Conservation (phyloP, 129 eudicot species). For the Oenanthe sinensis region DNA sequence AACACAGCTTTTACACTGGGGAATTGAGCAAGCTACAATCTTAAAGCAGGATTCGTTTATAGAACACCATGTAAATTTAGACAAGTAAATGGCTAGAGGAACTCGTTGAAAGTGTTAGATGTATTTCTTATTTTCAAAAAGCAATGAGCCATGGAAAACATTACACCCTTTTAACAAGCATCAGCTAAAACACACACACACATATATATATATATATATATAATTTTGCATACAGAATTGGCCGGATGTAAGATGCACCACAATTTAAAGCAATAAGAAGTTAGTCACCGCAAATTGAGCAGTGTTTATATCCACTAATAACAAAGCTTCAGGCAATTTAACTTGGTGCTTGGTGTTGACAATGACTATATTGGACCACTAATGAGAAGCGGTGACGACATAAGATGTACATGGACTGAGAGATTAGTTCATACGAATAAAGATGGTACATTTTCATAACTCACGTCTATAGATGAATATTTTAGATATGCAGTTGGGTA, state of each 20-base stretch:
- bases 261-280: background rate
- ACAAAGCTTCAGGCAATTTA: background rate
- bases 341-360: background rate
- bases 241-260: background rate
- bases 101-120: background rate
- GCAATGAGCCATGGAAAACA: background rate
- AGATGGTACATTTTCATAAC: no score
- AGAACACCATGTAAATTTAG: background rate
- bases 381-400: background rate
- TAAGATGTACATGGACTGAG: background rate
- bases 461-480: no score
- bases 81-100: background rate
- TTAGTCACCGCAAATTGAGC: no score
- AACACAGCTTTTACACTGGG: background rate
- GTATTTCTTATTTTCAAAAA: no score
- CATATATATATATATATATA: no score
- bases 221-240: background rate
- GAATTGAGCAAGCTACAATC: no score
- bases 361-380: background rate
- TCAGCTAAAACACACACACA: background rate
- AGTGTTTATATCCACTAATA: no score
- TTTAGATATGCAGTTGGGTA: no score
- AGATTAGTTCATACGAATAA: background rate
- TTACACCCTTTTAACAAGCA: background rate
- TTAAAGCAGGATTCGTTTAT: no score